Conservation (phyloP, 192 early-diverging fungal genomes). For the Backusella parvicylindrica region DNA sequence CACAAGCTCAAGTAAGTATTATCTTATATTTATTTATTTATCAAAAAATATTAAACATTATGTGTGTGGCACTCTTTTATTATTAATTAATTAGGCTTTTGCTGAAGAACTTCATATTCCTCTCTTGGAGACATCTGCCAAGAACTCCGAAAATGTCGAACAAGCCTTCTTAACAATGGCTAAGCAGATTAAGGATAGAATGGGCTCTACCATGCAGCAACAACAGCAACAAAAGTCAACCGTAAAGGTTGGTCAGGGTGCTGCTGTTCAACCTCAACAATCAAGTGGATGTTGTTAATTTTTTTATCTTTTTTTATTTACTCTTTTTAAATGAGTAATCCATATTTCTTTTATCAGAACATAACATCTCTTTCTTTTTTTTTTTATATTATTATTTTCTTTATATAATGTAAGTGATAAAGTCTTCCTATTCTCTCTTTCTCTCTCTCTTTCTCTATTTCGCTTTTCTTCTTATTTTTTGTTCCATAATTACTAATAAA, state of each 20-base stretch:
- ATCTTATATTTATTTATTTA: too few species aligned
- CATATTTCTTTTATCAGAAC: neutral
- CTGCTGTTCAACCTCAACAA: constrained; percentile 36
- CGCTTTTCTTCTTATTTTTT: neutral
- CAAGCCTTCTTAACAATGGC: constrained; percentile 99
- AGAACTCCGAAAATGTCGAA: constrained; percentile 97
- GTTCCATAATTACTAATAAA: neutral
- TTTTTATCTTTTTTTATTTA: neutral
- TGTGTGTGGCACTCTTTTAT: neutral
- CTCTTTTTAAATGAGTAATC: neutral
- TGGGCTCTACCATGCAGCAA: constrained; percentile 32
- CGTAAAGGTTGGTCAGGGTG: constrained; percentile 36
- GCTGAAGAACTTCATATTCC: constrained; percentile 84
- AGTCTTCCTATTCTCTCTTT: neutral
- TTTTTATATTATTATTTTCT: neutral
- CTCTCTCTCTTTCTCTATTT: too few species aligned
- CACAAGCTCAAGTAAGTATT: constrained; percentile 25
- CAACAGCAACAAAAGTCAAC: constrained; percentile 32
- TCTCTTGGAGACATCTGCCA: constrained; percentile 97
- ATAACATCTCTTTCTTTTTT: neutral
- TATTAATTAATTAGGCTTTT: constrained; percentile 58
- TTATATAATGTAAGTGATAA: constrained; percentile 1
- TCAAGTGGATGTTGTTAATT: constrained; percentile 36
- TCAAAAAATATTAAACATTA: too few species aligned
- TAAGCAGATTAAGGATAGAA: constrained; percentile 98